These are phyloP conservation scores for Gynandropsis gynandra DNA, from an alignment of 345 rosid species.

Conservation along the genomic window DNA sequence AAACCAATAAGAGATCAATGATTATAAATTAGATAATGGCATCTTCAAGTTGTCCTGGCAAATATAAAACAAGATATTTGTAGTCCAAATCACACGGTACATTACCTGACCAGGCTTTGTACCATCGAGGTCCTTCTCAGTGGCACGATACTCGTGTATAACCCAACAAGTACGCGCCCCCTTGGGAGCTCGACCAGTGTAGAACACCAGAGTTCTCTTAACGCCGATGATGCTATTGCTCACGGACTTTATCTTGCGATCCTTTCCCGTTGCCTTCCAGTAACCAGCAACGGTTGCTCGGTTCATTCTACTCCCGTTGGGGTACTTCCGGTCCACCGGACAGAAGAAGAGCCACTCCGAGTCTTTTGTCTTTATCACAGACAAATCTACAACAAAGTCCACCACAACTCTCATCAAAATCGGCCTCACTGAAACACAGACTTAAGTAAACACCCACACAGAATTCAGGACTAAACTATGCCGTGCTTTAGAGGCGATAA, in stretches of 20 bases:
- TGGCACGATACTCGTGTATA: slow-evolving; percentile 87
- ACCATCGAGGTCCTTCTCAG: slow-evolving; percentile 55
- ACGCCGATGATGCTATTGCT: slow-evolving; percentile 48
- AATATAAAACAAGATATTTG: neutral
- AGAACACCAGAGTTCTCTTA: slow-evolving; percentile 89
- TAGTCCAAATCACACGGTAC: neutral
- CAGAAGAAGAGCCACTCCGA: slow-evolving; percentile 97
- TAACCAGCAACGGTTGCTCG: slow-evolving; percentile 74
- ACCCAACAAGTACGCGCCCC: slow-evolving; percentile 78
- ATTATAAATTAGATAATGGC: too few species aligned
- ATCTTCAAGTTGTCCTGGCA: slow-evolving; percentile 2
- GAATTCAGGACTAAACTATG: too few species aligned
- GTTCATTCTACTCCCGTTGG: slow-evolving; percentile 69
- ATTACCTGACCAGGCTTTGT: slow-evolving; percentile 84
- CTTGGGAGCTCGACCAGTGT: slow-evolving; percentile 77
- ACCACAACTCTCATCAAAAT: neutral
- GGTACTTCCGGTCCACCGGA: slow-evolving; percentile 85
- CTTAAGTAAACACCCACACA: neutral
- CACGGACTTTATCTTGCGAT: slow-evolving; percentile 52
- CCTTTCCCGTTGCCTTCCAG: slow-evolving; percentile 97
- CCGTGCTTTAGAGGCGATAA: too few species aligned
- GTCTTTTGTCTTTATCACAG: slow-evolving; percentile 53
- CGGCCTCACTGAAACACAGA: neutral
- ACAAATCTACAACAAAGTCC: slow-evolving; percentile 37
- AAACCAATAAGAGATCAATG: too few species aligned